Percentiles rank a stretch among this genome's conserved stretches.
Conservation (phyloP, 2,329 filamentous ascomycete genomes). For the Mycosphaerella arachidis region DNA sequence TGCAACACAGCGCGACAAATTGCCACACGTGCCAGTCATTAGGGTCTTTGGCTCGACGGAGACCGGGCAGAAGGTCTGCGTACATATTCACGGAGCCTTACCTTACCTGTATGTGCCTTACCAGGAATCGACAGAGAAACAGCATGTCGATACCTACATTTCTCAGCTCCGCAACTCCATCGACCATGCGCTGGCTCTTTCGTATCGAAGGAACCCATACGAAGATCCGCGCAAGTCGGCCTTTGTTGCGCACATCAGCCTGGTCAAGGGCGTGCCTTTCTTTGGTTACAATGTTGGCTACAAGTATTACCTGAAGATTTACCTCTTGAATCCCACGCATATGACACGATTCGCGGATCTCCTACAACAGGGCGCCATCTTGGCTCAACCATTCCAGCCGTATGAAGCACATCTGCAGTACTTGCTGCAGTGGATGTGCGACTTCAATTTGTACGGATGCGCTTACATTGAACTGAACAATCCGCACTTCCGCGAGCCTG, state of each 20-base stretch:
- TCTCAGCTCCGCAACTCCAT: conserved; percentile 77
- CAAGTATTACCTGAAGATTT: conserved; percentile 86
- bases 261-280: conserved; percentile 91
- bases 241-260: conserved; percentile 84
- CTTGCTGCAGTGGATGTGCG: conserved; percentile 93
- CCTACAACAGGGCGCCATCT: conserved; percentile 78
- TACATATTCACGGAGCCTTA: conserved; percentile 91
- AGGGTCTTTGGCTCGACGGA: conserved; percentile 89
- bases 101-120: conserved; percentile 78
- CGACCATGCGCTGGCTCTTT: conserved; percentile 81
- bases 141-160: conserved; percentile 68
- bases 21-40: conserved; percentile 76
- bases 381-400: conserved; percentile 80
- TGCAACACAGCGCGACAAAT: conserved; percentile 54
- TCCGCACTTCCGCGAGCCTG: conserved; percentile 67
- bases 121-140: conserved; percentile 23
- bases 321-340: conserved; percentile 79
- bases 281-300: conserved; percentile 95
- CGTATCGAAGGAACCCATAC: conserved; percentile 72
- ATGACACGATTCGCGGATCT: conserved; percentile 87
- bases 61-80: conserved; percentile 92
- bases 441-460: conserved; percentile 96
- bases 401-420: conserved; percentile 94
- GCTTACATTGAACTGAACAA: conserved; percentile 71
- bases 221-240: conserved; percentile 56